Evolutionary conservation across 2,329 filamentous ascomycete genomes (phyloP).

Genomic region (Cryphonectria naterciae): DNA sequence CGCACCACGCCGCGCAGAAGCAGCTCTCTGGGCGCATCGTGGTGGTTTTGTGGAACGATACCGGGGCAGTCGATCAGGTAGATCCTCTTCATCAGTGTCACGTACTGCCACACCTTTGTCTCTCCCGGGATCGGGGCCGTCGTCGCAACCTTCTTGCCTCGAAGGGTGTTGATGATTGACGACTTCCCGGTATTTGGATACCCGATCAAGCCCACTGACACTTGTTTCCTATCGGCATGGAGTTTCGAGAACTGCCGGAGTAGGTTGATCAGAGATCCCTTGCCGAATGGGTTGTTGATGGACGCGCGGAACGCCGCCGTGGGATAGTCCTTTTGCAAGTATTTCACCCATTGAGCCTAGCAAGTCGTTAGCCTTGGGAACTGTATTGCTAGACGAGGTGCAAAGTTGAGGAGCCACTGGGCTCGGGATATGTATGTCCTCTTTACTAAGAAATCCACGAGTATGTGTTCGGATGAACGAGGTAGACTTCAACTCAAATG

Average conservation of each 20-base stretch:
- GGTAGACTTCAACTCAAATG: conserved; percentile 96
- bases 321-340: conserved; percentile 86
- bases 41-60: conserved; percentile 86
- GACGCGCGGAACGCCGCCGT: conserved; percentile 94
- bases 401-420: conserved; percentile 26
- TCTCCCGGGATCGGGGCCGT: conserved; percentile 95
- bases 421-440: conserved; percentile 71
- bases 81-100: conserved; percentile 81
- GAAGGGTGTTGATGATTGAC: conserved; percentile 93
- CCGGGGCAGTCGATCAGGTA: conserved; percentile 97
- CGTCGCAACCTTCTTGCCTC: conserved; percentile 91
- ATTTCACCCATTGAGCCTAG: conserved; percentile 90
- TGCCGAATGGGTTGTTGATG: conserved; percentile 95
- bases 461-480: conserved; percentile 61
- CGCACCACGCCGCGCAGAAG: conserved; percentile 88
- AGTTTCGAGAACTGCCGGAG: conserved; percentile 90
- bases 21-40: conserved; percentile 84
- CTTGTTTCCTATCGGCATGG: conserved; percentile 89
- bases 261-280: conserved; percentile 89
- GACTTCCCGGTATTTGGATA: conserved; percentile 97
- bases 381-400: conserved; percentile 26
- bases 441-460: conserved; percentile 95
- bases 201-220: conserved; percentile 82
- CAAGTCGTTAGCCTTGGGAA: conserved; percentile 36
- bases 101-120: conserved; percentile 95